Conservation (phyloP, 1,139 yeast genomes). For the Geotrichum citri-aurantii region DNA sequence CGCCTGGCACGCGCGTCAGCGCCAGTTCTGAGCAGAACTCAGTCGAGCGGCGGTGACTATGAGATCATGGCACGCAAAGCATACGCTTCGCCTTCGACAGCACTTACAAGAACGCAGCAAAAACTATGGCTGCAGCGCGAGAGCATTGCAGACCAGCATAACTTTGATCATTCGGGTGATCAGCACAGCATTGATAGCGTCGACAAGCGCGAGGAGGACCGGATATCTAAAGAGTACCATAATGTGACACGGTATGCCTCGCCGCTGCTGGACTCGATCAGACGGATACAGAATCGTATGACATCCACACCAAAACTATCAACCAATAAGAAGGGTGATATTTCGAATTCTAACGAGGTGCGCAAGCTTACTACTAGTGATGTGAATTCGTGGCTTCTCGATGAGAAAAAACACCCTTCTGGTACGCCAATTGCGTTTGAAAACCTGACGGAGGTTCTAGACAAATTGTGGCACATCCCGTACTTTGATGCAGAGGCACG, state of each 20-base stretch:
- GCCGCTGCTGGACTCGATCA: slow-evolving; percentile 55
- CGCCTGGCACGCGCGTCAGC: neutral
- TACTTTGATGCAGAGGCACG: slow-evolving; percentile 8
- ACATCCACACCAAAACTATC: slow-evolving; percentile 8
- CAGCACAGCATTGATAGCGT: slow-evolving; percentile 12
- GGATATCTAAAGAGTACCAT: slow-evolving; percentile 66
- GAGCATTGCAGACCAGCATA: slow-evolving; percentile 40
- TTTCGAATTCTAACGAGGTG: slow-evolving; percentile 7
- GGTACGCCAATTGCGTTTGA: neutral
- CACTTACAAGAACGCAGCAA: slow-evolving; percentile 65
- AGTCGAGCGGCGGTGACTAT: slow-evolving; percentile 7
- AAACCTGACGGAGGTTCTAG: slow-evolving; percentile 1
- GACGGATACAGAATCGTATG: slow-evolving; percentile 19
- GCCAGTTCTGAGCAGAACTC: slow-evolving; percentile 11
- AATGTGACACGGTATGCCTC: slow-evolving; percentile 63
- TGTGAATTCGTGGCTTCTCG: neutral
- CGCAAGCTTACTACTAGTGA: slow-evolving; percentile 6
- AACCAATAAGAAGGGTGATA: neutral
- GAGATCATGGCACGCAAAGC: neutral
- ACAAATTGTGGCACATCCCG: slow-evolving; percentile 7
- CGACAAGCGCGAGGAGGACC: slow-evolving; percentile 56
- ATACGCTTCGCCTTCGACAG: slow-evolving; percentile 1
- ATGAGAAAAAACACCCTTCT: neutral
- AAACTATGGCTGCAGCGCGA: slow-evolving; percentile 79
- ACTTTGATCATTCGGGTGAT: slow-evolving; percentile 6